Evolutionary conservation across 2,329 filamentous ascomycete species (phyloP), one percentile per base, ranked within the genome.

Genomic region (Diatrype stigma): DNA sequence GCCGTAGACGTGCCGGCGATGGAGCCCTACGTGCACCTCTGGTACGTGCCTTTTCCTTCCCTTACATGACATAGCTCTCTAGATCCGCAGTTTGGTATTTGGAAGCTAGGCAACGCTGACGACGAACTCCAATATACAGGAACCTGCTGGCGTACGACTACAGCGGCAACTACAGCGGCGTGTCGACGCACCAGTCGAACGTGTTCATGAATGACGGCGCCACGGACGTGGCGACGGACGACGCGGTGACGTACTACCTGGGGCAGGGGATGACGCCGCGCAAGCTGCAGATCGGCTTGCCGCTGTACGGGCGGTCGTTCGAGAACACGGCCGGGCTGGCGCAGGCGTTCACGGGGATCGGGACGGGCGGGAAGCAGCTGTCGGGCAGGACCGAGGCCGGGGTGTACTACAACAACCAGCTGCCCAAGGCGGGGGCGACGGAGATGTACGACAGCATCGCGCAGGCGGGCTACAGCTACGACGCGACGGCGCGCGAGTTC

Each of bases 301-400:
- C 90, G 0, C 75, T 94, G 1, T 94, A 93, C 63, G 90, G 89
- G 1, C 84, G 88, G n/a, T 78, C 85, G 0, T 94, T 94, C 62
- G 72, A 77, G 47, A 73, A 80, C 44, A 93, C 90, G 0, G 68
- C 75, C 5, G 89, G 89, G 0, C 75, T 86, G 1, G 90, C 89
- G 1, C 70, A 77, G 57, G 62, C 78, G 0, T 94, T 79, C 69
- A 73, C 62, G 5, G 86, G 87, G 12, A 71, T 86, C 14, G 89
- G 87, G 1, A 65, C 72, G n/a, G 87, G 86, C 0, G 65, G 70
- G 1, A 55, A 67, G 34, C 34, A 12, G 30, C 30, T 14, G 22
- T 81, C 88, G 65, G 65, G 76, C 2, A 87, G 87, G 4, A 65
- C 70, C 10, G 58, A 66, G 65, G 63, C 75, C 2, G 86, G 86